Evolutionary conservation across 2,329 filamentous ascomycete species (phyloP), one percentile per base, ranked within the genome.

Genomic region (Aspergillus viridinutans): DNA sequence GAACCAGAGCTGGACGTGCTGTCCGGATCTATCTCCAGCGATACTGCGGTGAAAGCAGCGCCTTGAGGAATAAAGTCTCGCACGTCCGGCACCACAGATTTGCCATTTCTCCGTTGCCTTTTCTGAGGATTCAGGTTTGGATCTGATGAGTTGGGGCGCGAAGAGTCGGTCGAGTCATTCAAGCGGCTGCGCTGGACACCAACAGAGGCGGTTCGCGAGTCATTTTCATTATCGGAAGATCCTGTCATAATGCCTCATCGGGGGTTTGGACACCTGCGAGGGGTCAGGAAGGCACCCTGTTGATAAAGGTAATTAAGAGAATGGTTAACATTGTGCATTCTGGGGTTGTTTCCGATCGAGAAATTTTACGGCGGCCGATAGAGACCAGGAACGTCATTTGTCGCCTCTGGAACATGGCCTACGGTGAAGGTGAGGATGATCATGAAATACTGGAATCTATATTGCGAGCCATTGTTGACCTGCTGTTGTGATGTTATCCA

Each of bases 151-250:
- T 67, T 61, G 52, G 61, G 62, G 61, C 60, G 61, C 54, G 63
- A 62, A 7, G 67, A 67, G 42, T 57, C 60, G 29, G 64, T 64
- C 28, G 64, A 66, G 28, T 58, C 59, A 9, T 64, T 65, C 42
- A 56, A 57, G 51, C 63, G 67, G 49, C 54, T 57, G 20, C 76
- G 76, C 65, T 74, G 74, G 40, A 67, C 61, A 17, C 77, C 76
- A 25, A 80, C 69, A 2, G 73, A 69, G 49, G 76, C 76, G 40
- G 77, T 81, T 50, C 80, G 72, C 20, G 80, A 81, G 61, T 82
- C 73, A 50, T 70, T 68, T 32, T 76, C 72, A 50, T 74, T 70
- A 47, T 63, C 69, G 28, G 69, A 66, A 28, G 56, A 60, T 29
- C 65, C 62, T 50, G 67, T 25, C 69, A 71, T 72, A 38, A 50